These are phyloP conservation scores for Phalaenopsis hybrid DNA, from an alignment of 116 monocot genomes.

Conservation along the genomic window DNA sequence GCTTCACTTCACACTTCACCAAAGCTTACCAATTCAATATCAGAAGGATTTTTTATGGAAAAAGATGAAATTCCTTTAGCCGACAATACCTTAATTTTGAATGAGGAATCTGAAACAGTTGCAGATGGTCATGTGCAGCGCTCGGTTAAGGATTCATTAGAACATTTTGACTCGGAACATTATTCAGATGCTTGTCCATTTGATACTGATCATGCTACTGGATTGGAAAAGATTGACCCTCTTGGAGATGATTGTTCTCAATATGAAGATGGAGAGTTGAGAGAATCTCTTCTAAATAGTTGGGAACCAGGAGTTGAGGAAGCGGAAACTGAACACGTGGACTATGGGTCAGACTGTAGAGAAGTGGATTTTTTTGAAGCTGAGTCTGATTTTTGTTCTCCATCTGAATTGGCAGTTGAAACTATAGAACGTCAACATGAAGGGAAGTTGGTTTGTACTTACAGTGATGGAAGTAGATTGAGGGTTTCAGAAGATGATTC, in stretches of 20 bases:
- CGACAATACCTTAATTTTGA: constrained; percentile 8
- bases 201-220: constrained; percentile 25
- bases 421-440: constrained; percentile 11
- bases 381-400: constrained; percentile 16
- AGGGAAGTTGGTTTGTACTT: constrained; percentile 5
- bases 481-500: constrained; percentile 2
- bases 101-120: constrained; percentile 1
- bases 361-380: constrained; percentile 29
- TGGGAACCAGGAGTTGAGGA: constrained; percentile 42
- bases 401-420: constrained; percentile 13
- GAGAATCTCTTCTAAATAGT: constrained; percentile 45
- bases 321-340: constrained; percentile 45
- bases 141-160: constrained; percentile 9
- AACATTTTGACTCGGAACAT: constrained; percentile 15
- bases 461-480: not conserved
- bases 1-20: not conserved
- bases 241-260: constrained; percentile 72
- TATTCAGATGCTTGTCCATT: constrained; percentile 30
- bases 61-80: constrained; percentile 5
- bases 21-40: not conserved
- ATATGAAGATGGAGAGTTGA: constrained; percentile 92
- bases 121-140: constrained; percentile 10
- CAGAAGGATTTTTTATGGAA: not conserved
- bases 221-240: constrained; percentile 34
- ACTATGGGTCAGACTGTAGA: constrained; percentile 46